Percentiles rank a stretch among this genome's conserved stretches.
Evolutionary conservation across 163 green algal species (phyloP).

Genomic region (Scenedesmus sp.): DNA sequence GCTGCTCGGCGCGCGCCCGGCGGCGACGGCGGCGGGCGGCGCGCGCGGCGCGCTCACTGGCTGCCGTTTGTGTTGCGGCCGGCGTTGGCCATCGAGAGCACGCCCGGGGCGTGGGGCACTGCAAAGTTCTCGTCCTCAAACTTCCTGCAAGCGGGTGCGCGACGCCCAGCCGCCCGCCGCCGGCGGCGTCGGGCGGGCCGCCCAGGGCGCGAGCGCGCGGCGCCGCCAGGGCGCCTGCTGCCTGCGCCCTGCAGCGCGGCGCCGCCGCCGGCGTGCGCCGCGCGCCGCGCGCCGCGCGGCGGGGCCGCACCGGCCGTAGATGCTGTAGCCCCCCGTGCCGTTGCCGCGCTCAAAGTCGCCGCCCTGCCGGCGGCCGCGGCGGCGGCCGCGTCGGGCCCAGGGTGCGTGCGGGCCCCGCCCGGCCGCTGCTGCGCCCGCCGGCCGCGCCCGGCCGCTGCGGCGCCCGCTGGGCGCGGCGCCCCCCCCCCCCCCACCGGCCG

Average conservation of each 20-base stretch:
- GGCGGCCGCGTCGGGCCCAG: too few relatives aligned
- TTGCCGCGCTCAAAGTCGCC: constrained; percentile 92
- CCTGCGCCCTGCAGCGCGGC: neutral
- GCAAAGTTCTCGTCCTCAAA: constrained; percentile 60
- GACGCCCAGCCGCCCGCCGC: too few relatives aligned
- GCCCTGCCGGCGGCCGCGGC: constrained; percentile 41
- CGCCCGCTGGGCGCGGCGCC: neutral
- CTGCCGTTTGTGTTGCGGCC: constrained; percentile 48
- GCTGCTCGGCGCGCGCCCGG: too few relatives aligned
- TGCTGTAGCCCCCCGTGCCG: constrained; percentile 90
- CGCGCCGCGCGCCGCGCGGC: too few relatives aligned
- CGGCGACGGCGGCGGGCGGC: too few relatives aligned
- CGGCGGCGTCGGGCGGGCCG: too few relatives aligned
- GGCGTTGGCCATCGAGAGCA: constrained; percentile 88
- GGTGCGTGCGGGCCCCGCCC: too few relatives aligned
- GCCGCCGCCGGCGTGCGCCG: too few relatives aligned
- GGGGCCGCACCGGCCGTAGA: constrained; percentile 81
- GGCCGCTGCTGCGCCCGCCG: neutral
- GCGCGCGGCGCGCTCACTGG: constrained; percentile 26
- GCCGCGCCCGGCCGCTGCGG: too few relatives aligned
- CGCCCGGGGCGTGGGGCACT: constrained; percentile 57
- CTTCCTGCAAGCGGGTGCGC: too few relatives aligned
- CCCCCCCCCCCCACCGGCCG: too few relatives aligned
- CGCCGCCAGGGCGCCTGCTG: neutral
- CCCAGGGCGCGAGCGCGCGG: neutral